Base-by-base conservation (phyloP, 768 basidiomycete genomes). In the Panaeolus cyanescens region DNA sequence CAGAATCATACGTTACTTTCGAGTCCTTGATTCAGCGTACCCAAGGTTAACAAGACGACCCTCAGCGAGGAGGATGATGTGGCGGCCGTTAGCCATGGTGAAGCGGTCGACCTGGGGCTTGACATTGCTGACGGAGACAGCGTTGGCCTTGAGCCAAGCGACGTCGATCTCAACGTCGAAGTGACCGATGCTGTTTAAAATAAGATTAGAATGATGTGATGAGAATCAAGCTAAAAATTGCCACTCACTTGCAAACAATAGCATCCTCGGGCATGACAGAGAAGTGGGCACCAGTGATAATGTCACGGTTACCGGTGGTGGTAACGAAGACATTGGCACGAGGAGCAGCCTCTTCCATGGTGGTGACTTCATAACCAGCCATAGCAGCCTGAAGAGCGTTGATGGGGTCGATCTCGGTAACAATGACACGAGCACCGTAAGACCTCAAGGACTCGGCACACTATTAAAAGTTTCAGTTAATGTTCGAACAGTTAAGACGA, bases 331-430 rank as follows among this genome's bases (percentile, higher is more conserved):
- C 75, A 78, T 99, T 98, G 63, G 85, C 75, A 33, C 91, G 88
- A 61, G 86, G 83, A 45, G 96, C 97, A 65, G 93, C 95, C 34
- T 97, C 95, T 71, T 99, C 96, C 96, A 99, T 98, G 59, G 96
- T 98, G 61, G 90, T 91, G 62, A 99, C 96, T 77, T 99, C 96
- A 75, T 95, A 99, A 60, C 97, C 97, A 71, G 95, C 95, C 97
- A 99, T 99, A 59, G 96, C 96, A 68, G 97, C 97, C 77, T 99
- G 97, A 62, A 99, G 91, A 55, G 96, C 97, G 76, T 99, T 99
- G 89, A 99, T 99, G 65, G 97, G 97, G 79, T 99, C 97, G 74
- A 99, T 97, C 77, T 99, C 97, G 65, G 97, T 98, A 72, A 99
- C 75, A 69, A 99, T 69, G 40, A 99, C 96, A 71, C 97, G 96